Evolutionary conservation across 768 basidiomycete genomes (phyloP).

Genomic region (Austroboletus festivus): DNA sequence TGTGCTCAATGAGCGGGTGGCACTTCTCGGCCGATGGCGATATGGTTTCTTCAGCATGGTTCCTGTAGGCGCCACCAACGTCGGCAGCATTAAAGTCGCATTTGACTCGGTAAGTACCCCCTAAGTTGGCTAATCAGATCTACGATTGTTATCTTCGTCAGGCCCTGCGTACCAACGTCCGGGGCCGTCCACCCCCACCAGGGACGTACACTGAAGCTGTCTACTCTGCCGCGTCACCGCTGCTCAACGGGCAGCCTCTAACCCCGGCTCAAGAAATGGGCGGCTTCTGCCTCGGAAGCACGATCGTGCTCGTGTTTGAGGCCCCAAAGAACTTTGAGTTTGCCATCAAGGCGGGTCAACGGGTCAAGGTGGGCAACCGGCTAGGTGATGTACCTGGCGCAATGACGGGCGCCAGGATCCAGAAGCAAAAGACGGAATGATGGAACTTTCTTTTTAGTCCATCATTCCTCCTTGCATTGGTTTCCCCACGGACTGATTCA

Average conservation of each 20-base stretch:
- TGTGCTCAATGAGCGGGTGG: slow-evolving; percentile 97
- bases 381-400: slow-evolving; percentile 54
- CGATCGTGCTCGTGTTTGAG: slow-evolving; percentile 95
- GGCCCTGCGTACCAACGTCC: slow-evolving; percentile 88
- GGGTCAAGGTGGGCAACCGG: slow-evolving; percentile 81
- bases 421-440: slow-evolving; percentile 34
- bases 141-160: too few species aligned
- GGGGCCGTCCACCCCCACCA: slow-evolving; percentile 64
- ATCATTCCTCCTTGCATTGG: background rate
- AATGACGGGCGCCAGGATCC: slow-evolving; percentile 22
- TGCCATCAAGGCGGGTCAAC: slow-evolving; percentile 69
- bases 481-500: background rate
- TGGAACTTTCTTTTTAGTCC: background rate
- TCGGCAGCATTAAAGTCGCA: slow-evolving; percentile 93
- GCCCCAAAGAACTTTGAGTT: slow-evolving; percentile 86
- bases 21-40: slow-evolving; percentile 90
- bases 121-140: too few species aligned
- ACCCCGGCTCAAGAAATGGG: slow-evolving; percentile 93
- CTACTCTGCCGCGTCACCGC: slow-evolving; percentile 77
- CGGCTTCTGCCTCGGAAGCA: slow-evolving; percentile 92
- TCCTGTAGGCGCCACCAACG: slow-evolving; percentile 97
- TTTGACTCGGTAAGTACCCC: slow-evolving; percentile 70
- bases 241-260: slow-evolving; percentile 87
- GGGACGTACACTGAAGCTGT: slow-evolving; percentile 92
- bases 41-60: slow-evolving; percentile 97